Conservation (phyloP, 176 grass and related monocot genomes). For the Ampelocalamus luodianensis region DNA sequence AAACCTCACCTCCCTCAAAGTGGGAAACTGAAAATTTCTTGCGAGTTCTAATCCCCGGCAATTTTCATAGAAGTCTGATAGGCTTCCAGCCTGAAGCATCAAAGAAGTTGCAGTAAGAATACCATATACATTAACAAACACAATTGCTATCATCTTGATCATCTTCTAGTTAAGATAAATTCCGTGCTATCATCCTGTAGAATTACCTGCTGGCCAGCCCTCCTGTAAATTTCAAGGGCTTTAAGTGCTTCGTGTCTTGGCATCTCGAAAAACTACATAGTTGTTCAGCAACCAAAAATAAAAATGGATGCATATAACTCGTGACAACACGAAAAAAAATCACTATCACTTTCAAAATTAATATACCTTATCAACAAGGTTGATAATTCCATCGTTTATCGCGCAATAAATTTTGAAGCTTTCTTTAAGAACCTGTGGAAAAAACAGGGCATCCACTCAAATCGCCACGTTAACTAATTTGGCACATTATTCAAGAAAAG, state of each 20-base stretch:
- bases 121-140: not conserved
- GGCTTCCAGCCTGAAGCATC: conserved; percentile 72
- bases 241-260: conserved; percentile 98
- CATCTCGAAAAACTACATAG: conserved; percentile 98
- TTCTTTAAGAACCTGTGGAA: conserved; percentile 90
- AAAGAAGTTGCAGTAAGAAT: conserved; percentile 29
- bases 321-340: conserved; percentile 42
- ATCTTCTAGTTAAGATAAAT: not conserved
- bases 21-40: conserved; percentile 98
- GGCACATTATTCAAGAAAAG: conserved; percentile 23
- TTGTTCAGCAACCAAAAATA: conserved; percentile 2
- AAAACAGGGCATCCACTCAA: not conserved
- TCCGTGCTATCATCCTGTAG: not conserved
- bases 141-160: conserved; percentile 6
- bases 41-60: conserved; percentile 94
- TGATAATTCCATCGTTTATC: conserved; percentile 99
- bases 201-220: conserved; percentile 95
- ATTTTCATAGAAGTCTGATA: conserved; percentile 98
- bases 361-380: conserved; percentile 98
- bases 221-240: conserved; percentile 94
- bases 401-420: conserved; percentile 99
- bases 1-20: conserved; percentile 85
- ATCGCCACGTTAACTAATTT: conserved; percentile 15
- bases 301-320: conserved; percentile 34
- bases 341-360: not conserved